Base-by-base conservation (phyloP, 805 yeast species). In the Saccharomyces paradoxus region DNA sequence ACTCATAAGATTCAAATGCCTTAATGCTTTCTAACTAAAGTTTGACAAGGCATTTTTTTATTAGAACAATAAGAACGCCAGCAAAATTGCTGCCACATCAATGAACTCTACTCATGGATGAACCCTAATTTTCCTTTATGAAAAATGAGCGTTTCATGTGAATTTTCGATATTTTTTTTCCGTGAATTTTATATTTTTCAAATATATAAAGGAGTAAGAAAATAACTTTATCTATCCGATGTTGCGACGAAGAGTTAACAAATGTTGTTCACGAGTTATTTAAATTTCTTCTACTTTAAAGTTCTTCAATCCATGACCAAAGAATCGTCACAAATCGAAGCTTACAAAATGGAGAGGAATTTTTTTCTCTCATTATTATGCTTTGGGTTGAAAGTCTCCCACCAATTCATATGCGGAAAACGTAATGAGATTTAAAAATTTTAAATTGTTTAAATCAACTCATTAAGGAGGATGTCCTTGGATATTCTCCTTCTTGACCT, bases 331-430 rank as follows among this genome's bases (percentile, higher is more conserved):
- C 69, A 50, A 56, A 69, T 80, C 89, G 83, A 84, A 83, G 88
- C 84, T 71, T 71, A 70, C 88, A 76, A 59, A 77, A 41, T 52
- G 78, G 82, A 74, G 53, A 63, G 63, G 57, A 52, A 74, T 64
- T 58, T 51, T 56, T 26, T 46, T 53, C 54, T 57, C 56, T 58
- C 59, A 55, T 10, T 17, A n/a, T 24, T 60, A 69, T 69, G 86
- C 86, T 83, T 84, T 80, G 89, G 90, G 90, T 61, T 48, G 89
- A 84, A 84, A 84, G 90, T 84, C 90, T 84, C 89, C 90, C 81
- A 87, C 87, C 87, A 72, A 69, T 56, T 56, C 62, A 58, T 69
- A 73, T 74, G 82, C 86, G 89, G 89, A 83, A 83, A 84, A 67
- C 77, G 75, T 63, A 71, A 62, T 70, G 77, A 73, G 77, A 69